Base-by-base conservation (phyloP, 352 stramenopile genomes). In the Aphanomyces invadans region DNA sequence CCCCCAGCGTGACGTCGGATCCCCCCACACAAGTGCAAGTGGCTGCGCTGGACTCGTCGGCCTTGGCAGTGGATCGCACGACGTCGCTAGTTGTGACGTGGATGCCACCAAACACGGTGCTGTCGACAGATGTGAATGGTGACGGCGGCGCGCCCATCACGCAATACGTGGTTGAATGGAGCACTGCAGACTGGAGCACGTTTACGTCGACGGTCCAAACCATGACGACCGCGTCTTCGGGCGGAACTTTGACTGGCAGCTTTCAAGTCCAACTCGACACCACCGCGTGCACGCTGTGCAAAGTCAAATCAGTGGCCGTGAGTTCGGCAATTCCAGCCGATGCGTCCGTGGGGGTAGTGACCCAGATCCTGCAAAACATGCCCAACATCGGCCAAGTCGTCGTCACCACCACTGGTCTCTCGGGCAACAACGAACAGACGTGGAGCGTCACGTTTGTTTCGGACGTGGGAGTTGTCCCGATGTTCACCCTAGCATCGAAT, bases 151-250 rank as follows among this genome's bases (percentile, higher is more conserved):
- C 83, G 4, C 28, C 63, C 2, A 76, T 98, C 39, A 81, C 81
- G 1, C 80, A 87, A 53, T 99, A 98, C 68, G 72, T 98, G 9
- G 77, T 99, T 9, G 96, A 99, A 63, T 98, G 94, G 93, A 90
- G 78, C 15, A 81, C 87, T n/a, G 72, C 72, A 2, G 76, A 86
- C 39, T 98, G 90, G 70, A 64, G 76, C 0, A 73, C 65, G 12
- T 94, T 85, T 49, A 51, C 76, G 0, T 53, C 71, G 4, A 76
- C 90, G 25, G 75, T 92, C 0, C 85, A 96, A 52, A 76, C 76
- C 10, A 73, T 97, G 49, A 65, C 64, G 9, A 93, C 85, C 1
- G 46, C 71, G 0, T 84, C 78, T 9, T 76, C 78, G 0, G 68
- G 69, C 5, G 74, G 71, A 0, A 69, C 29, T 10, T 63, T 94